Percentiles rank a stretch among this genome's conserved stretches.
These are phyloP conservation scores for Rhizopus arrhizus DNA, from an alignment of 371 early-diverging fungal genomes.

Conservation along the genomic window DNA sequence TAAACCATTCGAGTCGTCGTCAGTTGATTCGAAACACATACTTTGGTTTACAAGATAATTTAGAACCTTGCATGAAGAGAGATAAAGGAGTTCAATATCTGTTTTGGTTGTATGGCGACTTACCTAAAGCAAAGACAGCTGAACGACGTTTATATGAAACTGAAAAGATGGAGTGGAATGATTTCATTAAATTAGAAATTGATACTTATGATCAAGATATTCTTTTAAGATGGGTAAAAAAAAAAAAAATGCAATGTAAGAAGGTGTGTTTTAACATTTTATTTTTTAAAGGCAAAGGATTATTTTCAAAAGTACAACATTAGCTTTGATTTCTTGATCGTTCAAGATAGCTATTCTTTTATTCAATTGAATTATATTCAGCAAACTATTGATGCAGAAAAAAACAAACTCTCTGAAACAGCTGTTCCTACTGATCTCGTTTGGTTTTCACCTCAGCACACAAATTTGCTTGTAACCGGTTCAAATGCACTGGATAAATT, in stretches of 20 bases:
- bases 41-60: conserved; percentile 56
- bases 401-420: conserved; percentile 9
- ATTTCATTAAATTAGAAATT: conserved; percentile 32
- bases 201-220: conserved; percentile 36
- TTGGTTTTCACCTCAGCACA: conserved; percentile 31
- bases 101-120: conserved; percentile 58
- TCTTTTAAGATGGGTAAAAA: conserved; percentile 41
- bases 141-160: conserved; percentile 47
- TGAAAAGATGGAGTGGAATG: conserved; percentile 60
- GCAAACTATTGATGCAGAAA: conserved; percentile 21
- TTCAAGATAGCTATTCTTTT: conserved; percentile 44
- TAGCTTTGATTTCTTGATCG: conserved; percentile 40
- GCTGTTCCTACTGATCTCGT: conserved; percentile 19
- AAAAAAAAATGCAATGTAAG: not conserved
- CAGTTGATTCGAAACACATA: conserved; percentile 54
- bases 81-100: conserved; percentile 50
- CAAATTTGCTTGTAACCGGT: conserved; percentile 29
- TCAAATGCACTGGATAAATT: conserved; percentile 22
- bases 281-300: conserved; percentile 13
- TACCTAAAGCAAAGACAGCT: conserved; percentile 28
- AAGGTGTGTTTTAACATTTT: not conserved
- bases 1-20: conserved; percentile 43
- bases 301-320: conserved; percentile 27
- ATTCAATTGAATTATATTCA: conserved; percentile 32
- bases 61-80: conserved; percentile 57